phyloP scores from a whole-genome alignment of 257 asterid genomes.

The Solanum etuberosum region DNA sequence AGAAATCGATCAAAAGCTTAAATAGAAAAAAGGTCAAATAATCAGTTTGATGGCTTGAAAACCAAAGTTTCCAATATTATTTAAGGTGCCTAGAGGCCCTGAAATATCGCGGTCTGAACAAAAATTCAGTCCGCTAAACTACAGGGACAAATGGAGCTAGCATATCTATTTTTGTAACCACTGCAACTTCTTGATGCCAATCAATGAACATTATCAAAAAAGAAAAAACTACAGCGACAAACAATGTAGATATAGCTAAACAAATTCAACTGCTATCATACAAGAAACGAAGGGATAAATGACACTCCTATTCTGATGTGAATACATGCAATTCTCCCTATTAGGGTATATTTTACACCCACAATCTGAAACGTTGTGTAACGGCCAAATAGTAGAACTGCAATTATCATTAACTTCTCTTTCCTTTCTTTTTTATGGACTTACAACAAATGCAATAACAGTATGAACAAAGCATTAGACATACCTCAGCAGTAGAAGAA shows the following conservation, averaged over 20 bases:
- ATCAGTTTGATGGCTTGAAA: background rate
- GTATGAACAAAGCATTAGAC: background rate
- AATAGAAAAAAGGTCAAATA: background rate
- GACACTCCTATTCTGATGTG: background rate
- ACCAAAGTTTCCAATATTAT: background rate
- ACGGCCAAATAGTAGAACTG: background rate
- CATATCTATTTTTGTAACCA: background rate
- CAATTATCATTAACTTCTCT: background rate
- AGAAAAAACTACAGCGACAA: background rate
- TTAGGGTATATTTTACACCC: background rate
- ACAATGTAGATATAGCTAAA: background rate
- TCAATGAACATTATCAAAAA: background rate
- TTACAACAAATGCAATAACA: background rate
- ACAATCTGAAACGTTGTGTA: background rate
- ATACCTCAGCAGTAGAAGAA: conserved; percentile 59
- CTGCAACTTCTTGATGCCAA: background rate
- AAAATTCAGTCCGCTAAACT: background rate
- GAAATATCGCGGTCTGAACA: background rate
- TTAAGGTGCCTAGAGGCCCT: background rate
- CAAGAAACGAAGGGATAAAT: background rate
- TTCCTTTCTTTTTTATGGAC: background rate
- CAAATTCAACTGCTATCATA: background rate
- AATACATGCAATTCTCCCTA: background rate
- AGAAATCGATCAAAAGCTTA: background rate
- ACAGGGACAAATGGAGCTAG: background rate